phyloP scores from a whole-genome alignment of 768 basidiomycete genomes.

The Cubamyces lactineus region DNA sequence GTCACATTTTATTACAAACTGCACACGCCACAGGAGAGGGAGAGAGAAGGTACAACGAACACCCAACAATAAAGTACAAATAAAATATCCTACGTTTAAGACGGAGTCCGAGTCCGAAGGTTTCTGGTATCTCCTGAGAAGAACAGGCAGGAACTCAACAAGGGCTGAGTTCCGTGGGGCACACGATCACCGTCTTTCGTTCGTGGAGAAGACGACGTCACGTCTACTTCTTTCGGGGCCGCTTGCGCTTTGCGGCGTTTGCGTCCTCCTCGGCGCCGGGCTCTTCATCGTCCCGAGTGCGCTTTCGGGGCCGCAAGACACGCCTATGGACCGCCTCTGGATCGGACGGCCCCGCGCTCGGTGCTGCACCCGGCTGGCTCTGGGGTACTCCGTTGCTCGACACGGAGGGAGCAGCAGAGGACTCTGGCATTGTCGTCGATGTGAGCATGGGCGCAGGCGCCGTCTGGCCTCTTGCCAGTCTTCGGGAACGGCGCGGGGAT shows the following conservation, averaged over 20 bases:
- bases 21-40: conserved; percentile 20
- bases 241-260: not conserved
- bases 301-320: conserved; percentile 1
- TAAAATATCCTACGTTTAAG: not conserved
- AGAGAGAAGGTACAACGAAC: not conserved
- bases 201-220: not conserved
- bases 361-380: not conserved
- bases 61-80: not conserved
- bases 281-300: not conserved
- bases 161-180: too few species aligned
- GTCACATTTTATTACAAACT: conserved; percentile 13
- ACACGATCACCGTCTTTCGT: too few species aligned
- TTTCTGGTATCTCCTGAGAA: not conserved
- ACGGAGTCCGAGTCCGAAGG: not conserved
- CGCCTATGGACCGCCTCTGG: not conserved
- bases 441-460: too few species aligned
- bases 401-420: too few species aligned
- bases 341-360: not conserved
- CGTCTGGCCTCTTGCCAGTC: too few species aligned
- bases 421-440: too few species aligned
- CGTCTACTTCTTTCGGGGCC: not conserved
- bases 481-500: not conserved
- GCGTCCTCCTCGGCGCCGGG: not conserved
- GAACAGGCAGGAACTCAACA: not conserved
- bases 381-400: too few species aligned